phyloP scores from a whole-genome alignment of 768 basidiomycete species.

The Aureoboletus auriporus region DNA sequence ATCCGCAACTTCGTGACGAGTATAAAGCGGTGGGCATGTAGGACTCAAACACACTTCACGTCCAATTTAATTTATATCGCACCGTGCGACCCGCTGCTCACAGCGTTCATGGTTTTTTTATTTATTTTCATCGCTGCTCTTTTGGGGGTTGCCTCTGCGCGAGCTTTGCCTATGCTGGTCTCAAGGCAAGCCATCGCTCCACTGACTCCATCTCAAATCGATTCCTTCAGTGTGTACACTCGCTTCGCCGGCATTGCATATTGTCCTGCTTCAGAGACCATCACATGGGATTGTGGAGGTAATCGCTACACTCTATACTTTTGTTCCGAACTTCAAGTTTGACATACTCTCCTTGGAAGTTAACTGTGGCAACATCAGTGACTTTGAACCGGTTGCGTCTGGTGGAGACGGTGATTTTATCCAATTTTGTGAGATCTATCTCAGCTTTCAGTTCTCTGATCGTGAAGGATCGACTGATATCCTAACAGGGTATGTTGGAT shows the following conservation, averaged over 20 bases:
- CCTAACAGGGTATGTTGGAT: slow-evolving; percentile 42
- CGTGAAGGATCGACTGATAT: too few species aligned
- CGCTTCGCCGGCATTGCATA: slow-evolving; percentile 47
- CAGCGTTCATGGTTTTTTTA: too few species aligned
- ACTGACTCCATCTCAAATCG: slow-evolving; percentile 37
- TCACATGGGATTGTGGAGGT: slow-evolving; percentile 54
- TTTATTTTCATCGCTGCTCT: slow-evolving; percentile 5
- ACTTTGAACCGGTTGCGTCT: slow-evolving; percentile 40
- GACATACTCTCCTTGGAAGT: slow-evolving; percentile 14
- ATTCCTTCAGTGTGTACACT: slow-evolving; percentile 43
- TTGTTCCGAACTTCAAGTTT: background rate
- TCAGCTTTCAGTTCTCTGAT: too few species aligned
- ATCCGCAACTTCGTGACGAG: too few species aligned
- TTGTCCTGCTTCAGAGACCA: slow-evolving; percentile 36
- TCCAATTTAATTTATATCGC: too few species aligned
- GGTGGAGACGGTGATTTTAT: slow-evolving; percentile 40
- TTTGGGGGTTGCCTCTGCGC: slow-evolving; percentile 3
- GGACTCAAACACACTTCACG: too few species aligned
- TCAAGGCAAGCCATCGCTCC: slow-evolving; percentile 35
- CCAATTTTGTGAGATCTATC: slow-evolving; percentile 36
- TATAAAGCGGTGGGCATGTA: too few species aligned
- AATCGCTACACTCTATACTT: slow-evolving; percentile 17
- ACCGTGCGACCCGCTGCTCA: too few species aligned
- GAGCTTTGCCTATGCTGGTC: slow-evolving; percentile 18
- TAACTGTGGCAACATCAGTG: slow-evolving; percentile 39